These are phyloP conservation scores for Triticum timopheevii DNA, from an alignment of 176 grass and related monocot genomes.

Conservation along the genomic window DNA sequence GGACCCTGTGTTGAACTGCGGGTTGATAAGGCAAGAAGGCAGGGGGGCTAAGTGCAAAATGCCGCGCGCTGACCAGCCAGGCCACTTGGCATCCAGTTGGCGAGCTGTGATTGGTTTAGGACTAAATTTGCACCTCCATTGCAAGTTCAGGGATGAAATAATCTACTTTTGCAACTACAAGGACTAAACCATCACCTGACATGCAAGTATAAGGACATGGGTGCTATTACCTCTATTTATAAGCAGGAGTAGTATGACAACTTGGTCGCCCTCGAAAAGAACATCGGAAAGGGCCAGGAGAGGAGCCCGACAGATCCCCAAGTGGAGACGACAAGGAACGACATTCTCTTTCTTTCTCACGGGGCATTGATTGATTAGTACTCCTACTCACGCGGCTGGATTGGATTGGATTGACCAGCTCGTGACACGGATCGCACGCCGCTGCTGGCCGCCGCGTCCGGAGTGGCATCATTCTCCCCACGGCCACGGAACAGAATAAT, in stretches of 20 bases:
- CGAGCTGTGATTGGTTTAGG: too few species aligned
- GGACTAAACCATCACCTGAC: too few species aligned
- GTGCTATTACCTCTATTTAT: too few species aligned
- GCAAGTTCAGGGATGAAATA: too few species aligned
- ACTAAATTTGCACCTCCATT: too few species aligned
- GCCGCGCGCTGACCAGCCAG: too few species aligned
- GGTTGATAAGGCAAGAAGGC: too few species aligned
- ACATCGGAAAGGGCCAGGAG: constrained; percentile 33
- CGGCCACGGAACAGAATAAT: background rate
- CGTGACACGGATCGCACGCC: background rate
- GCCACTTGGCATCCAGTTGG: too few species aligned
- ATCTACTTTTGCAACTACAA: too few species aligned
- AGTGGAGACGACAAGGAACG: background rate
- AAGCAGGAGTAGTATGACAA: background rate
- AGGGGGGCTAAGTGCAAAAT: too few species aligned
- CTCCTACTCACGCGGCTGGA: background rate
- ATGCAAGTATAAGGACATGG: too few species aligned
- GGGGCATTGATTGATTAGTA: constrained; percentile 27
- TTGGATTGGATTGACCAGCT: background rate
- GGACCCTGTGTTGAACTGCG: background rate
- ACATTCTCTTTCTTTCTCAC: background rate
- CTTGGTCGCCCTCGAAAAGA: constrained; percentile 33
- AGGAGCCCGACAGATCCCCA: background rate
- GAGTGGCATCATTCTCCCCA: constrained; percentile 7
- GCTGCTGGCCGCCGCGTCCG: constrained; percentile 10